Percentiles rank a stretch among this genome's conserved stretches.
Evolutionary conservation across 2,329 filamentous ascomycete genomes (phyloP).

Genomic region (Gremmenia infestans): DNA sequence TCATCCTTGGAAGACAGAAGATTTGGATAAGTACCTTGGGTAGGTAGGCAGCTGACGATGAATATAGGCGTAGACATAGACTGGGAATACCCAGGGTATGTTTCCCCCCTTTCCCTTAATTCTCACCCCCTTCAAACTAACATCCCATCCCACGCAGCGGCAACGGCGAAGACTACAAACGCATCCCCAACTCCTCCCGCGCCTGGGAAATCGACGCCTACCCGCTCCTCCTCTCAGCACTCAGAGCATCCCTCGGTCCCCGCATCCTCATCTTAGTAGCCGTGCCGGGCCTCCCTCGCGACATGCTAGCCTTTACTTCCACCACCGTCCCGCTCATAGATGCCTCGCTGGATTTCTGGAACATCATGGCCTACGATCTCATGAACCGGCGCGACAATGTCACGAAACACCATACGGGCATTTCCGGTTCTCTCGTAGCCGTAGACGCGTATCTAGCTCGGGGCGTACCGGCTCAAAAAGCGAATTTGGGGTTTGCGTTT

Average conservation of each 20-base stretch:
- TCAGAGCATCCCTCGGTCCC: conserved; percentile 52
- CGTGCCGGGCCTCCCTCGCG: conserved; percentile 57
- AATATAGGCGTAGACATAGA: conserved; percentile 35
- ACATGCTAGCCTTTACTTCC: conserved; percentile 63
- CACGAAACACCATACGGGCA: conserved; percentile 62
- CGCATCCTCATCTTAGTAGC: conserved; percentile 62
- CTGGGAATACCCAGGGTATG: conserved; percentile 49
- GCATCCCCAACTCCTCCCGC: conserved; percentile 55
- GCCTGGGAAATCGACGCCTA: conserved; percentile 58
- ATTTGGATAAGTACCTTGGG: no score
- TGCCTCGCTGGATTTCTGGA: conserved; percentile 59
- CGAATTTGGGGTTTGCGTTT: conserved; percentile 62
- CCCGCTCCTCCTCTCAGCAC: conserved; percentile 53
- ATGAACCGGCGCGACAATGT: conserved; percentile 63
- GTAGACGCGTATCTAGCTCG: conserved; percentile 54
- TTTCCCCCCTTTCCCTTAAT: not conserved
- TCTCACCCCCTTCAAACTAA: conserved; percentile 16
- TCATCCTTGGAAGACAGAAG: no score
- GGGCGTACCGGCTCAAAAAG: conserved; percentile 45
- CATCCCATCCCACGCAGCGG: conserved; percentile 37
- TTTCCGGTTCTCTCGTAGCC: conserved; percentile 48
- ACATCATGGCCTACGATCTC: conserved; percentile 66
- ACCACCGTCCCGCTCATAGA: conserved; percentile 54
- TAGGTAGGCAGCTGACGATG: conserved; percentile 4
- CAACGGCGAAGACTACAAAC: conserved; percentile 66